Evolutionary conservation across 495 filamentous ascomycete genomes (phyloP).

Genomic region (Cercophora scortea): DNA sequence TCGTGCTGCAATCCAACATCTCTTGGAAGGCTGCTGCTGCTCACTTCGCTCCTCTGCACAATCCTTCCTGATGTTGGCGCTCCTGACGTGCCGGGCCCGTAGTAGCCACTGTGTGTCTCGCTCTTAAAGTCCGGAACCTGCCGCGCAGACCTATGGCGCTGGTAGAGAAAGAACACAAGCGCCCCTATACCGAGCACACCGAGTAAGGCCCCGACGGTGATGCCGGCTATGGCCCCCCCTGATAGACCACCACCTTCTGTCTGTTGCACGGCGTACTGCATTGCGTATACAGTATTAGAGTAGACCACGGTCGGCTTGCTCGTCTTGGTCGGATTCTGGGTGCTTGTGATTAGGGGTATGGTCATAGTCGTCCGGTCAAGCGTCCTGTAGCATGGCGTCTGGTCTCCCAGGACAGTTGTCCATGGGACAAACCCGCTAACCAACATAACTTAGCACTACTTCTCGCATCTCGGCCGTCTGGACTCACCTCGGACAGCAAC

Average conservation of each 20-base stretch:
- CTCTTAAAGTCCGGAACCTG: neutral
- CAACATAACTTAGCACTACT: neutral
- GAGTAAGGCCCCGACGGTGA: slow-evolving; percentile 1
- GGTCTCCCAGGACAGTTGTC: slow-evolving; percentile 12
- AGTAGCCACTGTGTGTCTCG: slow-evolving; percentile 3
- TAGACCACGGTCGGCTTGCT: slow-evolving; percentile 8
- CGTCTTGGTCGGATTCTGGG: neutral
- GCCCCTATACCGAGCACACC: slow-evolving; percentile 2
- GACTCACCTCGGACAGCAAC: slow-evolving; percentile 19
- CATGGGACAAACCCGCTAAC: slow-evolving; percentile 12
- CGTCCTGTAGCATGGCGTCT: slow-evolving; percentile 14
- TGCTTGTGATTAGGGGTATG: neutral
- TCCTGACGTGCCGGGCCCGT: neutral
- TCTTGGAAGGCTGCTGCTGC: neutral
- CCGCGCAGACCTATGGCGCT: neutral
- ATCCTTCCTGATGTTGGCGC: neutral
- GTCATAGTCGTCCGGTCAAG: neutral
- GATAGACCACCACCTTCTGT: neutral
- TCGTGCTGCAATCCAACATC: too few relatives aligned
- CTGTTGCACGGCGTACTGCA: slow-evolving; percentile 5
- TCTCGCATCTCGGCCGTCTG: neutral
- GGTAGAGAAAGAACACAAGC: slow-evolving; percentile 1
- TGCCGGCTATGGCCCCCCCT: slow-evolving; percentile 11
- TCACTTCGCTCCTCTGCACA: neutral
- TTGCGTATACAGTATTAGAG: slow-evolving; percentile 9